These are phyloP conservation scores for Solanum habrochaites DNA, from an alignment of 257 asterid genomes.

Conservation along the genomic window DNA sequence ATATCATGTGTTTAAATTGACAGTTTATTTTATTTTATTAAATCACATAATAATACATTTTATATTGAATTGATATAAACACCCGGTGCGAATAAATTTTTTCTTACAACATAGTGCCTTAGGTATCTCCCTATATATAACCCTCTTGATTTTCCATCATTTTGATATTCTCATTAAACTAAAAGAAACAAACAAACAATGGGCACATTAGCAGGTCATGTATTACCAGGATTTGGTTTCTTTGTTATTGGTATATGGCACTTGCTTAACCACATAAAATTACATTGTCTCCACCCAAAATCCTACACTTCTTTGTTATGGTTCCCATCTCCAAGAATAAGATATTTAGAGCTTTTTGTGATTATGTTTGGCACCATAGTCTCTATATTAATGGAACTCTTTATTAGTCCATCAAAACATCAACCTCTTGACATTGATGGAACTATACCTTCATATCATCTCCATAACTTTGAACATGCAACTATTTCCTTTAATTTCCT, in stretches of 20 bases:
- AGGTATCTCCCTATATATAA: not conserved
- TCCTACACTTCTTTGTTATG: not conserved
- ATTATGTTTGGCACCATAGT: slow-evolving; percentile 29
- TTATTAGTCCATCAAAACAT: slow-evolving; percentile 36
- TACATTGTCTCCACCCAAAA: not conserved
- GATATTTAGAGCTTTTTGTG: slow-evolving; percentile 12
- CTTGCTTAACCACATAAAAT: not conserved
- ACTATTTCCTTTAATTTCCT: slow-evolving; percentile 54
- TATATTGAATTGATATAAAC: too few relatives aligned
- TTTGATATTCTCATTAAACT: not conserved
- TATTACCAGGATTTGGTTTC: not conserved
- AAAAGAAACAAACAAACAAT: too few relatives aligned
- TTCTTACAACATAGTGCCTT: not conserved
- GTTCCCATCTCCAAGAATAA: not conserved
- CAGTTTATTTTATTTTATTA: too few relatives aligned
- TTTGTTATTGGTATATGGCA: not conserved
- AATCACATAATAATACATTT: too few relatives aligned
- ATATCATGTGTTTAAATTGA: too few relatives aligned
- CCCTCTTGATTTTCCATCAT: not conserved
- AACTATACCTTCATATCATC: slow-evolving; percentile 39
- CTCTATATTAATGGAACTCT: slow-evolving; percentile 44
- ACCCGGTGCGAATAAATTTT: too few relatives aligned
- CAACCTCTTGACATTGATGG: slow-evolving; percentile 32
- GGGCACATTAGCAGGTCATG: not conserved
- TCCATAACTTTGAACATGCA: slow-evolving; percentile 69